Percentiles rank a stretch among this genome's conserved stretches.
Evolutionary conservation across 2,329 filamentous ascomycete genomes (phyloP).

Genomic region (Pleomassaria siparia): DNA sequence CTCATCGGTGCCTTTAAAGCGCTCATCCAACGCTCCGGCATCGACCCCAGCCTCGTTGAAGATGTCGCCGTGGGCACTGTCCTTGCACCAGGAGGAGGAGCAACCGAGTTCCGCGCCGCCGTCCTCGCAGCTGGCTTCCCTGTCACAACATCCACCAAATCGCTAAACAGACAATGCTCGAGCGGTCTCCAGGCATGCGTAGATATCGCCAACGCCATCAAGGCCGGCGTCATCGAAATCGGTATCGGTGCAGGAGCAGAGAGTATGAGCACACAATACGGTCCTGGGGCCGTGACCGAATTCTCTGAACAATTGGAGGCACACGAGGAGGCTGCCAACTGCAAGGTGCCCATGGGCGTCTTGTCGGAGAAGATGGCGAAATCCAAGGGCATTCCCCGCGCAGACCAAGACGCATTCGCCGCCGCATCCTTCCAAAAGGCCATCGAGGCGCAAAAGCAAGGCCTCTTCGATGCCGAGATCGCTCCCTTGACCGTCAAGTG

Average conservation of each 20-base stretch:
- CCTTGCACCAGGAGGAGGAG: conserved; percentile 87
- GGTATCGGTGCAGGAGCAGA: conserved; percentile 94
- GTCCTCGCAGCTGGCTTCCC: conserved; percentile 90
- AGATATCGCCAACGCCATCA: conserved; percentile 92
- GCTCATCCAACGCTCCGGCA: conserved; percentile 79
- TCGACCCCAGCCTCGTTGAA: conserved; percentile 85
- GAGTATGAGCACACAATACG: conserved; percentile 93
- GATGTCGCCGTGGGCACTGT: conserved; percentile 92
- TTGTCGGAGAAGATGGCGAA: conserved; percentile 94
- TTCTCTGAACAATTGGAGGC: conserved; percentile 87
- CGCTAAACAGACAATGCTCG: conserved; percentile 91
- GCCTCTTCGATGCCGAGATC: conserved; percentile 94
- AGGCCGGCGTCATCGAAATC: conserved; percentile 88
- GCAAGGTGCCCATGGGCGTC: conserved; percentile 96
- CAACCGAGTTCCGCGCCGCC: conserved; percentile 94
- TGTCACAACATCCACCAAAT: conserved; percentile 78
- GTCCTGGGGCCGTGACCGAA: conserved; percentile 83
- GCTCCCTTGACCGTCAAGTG: conserved; percentile 81
- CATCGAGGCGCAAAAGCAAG: conserved; percentile 76
- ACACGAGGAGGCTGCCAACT: conserved; percentile 83
- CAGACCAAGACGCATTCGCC: conserved; percentile 86
- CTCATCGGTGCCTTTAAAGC: conserved; percentile 81
- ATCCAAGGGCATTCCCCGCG: conserved; percentile 71
- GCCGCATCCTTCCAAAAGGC: conserved; percentile 93
- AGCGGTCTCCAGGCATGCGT: conserved; percentile 89